Evolutionary conservation across 495 filamentous ascomycete species (phyloP), one percentile per base, ranked within the genome.

Genomic region (Penicillium lagena): DNA sequence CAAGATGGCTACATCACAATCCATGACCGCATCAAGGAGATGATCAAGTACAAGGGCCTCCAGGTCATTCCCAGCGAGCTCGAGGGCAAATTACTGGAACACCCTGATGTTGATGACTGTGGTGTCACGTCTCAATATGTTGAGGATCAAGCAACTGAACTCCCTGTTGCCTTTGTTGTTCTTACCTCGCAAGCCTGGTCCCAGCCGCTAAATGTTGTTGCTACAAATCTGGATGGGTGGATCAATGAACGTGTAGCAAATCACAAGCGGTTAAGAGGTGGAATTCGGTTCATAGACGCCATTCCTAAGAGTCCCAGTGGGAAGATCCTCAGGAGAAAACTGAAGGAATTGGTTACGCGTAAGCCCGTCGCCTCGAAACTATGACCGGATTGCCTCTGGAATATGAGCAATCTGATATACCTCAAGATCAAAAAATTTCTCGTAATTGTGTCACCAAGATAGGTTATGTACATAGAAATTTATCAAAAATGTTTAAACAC

Each of bases 61-160:
- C 87, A 89, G 52, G 85, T 90, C 12, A 72, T 86, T 7, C 86
- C 86, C 0, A 85, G 86, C 10, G 87, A 93, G 52, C 70, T 91
- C 2, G 88, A 90, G 51, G 83, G 78, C 9, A 53, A 85, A 9
- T 64, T 93, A 1, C 46, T 82, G 2, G 67, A 71, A 2, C 86
- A 91, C 59, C 65, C 70, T 1, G 72, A 81, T n/a, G 67, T 94
- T 14, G 73, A 77, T 4, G 88, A 94, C 55, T 83, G 76, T 1
- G 87, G 82, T 9, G 87, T 94, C 1, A 22, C 22, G 77, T 87
- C 29, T 83, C 53, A 2, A 45, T 85, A 2, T 64, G 81, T 89
- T 8, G 77, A 85, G 34, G 70, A 81, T 52, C 60, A 68, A 12
- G 70, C 71, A 2, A 86, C 82, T 3, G 89, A 94, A 49, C 75